Percentiles rank a stretch among this genome's conserved stretches.
These are phyloP conservation scores for Capsicum rhomboideum DNA, from an alignment of 257 asterid species.

Conservation along the genomic window DNA sequence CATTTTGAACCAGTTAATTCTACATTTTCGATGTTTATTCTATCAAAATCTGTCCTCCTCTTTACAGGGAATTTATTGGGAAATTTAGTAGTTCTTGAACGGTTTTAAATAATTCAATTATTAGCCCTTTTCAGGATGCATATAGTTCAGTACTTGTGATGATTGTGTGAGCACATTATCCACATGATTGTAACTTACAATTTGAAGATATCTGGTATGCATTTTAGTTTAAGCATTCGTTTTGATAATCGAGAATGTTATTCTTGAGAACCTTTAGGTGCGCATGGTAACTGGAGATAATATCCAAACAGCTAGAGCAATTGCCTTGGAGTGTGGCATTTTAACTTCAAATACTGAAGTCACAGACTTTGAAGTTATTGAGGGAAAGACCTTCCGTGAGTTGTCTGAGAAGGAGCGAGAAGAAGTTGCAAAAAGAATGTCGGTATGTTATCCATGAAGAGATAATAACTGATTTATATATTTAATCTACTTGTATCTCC, in stretches of 20 bases:
- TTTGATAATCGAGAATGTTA: background rate
- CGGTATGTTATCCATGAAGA: constrained; percentile 34
- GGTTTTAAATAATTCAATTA: background rate
- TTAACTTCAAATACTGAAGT: constrained; percentile 54
- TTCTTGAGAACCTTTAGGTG: constrained; percentile 42
- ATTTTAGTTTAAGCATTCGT: background rate
- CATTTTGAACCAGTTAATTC: background rate
- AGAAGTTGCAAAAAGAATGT: constrained; percentile 49
- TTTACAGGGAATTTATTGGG: background rate
- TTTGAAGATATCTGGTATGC: background rate
- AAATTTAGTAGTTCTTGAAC: background rate
- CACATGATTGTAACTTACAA: background rate
- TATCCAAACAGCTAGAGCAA: constrained; percentile 93
- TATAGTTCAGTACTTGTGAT: background rate
- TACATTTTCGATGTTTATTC: background rate
- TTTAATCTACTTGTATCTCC: background rate
- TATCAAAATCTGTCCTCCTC: background rate
- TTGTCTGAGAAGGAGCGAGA: constrained; percentile 70
- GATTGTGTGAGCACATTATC: background rate
- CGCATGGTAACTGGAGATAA: constrained; percentile 98
- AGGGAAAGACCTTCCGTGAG: constrained; percentile 82
- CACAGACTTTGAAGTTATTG: constrained; percentile 54
- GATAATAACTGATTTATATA: background rate
- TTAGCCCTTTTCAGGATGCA: background rate
- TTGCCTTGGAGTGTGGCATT: constrained; percentile 88